Conservation (phyloP, 176 grass and related monocot genomes). For the Pontederia paniculata region DNA sequence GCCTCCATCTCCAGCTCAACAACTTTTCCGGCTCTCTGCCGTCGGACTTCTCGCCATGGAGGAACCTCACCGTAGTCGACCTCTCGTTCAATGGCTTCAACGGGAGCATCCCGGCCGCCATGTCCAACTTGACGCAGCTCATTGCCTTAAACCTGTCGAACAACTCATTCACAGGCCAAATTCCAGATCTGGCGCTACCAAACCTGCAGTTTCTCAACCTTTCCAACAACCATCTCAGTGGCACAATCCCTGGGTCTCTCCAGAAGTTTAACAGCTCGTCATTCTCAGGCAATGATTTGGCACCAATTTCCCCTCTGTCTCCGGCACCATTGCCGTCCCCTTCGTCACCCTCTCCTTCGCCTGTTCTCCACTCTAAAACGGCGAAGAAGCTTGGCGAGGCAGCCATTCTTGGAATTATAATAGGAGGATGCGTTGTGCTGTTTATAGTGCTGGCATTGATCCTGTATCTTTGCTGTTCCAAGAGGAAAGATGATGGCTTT, state of each 20-base stretch:
- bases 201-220: slow-evolving; percentile 57
- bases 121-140: slow-evolving; percentile 47
- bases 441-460: slow-evolving; percentile 34
- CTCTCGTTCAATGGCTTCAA: slow-evolving; percentile 75
- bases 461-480: slow-evolving; percentile 44
- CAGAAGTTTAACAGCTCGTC: slow-evolving; percentile 32
- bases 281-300: slow-evolving; percentile 45
- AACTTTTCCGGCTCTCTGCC: slow-evolving; percentile 48
- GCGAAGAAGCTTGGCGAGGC: slow-evolving; percentile 32
- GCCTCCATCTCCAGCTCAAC: slow-evolving; percentile 83
- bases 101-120: slow-evolving; percentile 25
- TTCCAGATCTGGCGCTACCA: slow-evolving; percentile 57
- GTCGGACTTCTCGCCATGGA: background rate
- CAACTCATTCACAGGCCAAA: slow-evolving; percentile 62
- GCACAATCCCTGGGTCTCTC: slow-evolving; percentile 35
- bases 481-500: slow-evolving; percentile 12
- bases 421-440: slow-evolving; percentile 36
- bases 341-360: background rate
- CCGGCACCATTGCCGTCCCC: background rate
- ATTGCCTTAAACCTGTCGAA: slow-evolving; percentile 74
- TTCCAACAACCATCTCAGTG: slow-evolving; percentile 65
- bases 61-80: slow-evolving; percentile 43
- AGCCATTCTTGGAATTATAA: slow-evolving; percentile 52
- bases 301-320: background rate
- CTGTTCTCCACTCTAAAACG: background rate